Conservation (phyloP, 2,329 filamentous ascomycete species). For the Beauveria sp. region DNA sequence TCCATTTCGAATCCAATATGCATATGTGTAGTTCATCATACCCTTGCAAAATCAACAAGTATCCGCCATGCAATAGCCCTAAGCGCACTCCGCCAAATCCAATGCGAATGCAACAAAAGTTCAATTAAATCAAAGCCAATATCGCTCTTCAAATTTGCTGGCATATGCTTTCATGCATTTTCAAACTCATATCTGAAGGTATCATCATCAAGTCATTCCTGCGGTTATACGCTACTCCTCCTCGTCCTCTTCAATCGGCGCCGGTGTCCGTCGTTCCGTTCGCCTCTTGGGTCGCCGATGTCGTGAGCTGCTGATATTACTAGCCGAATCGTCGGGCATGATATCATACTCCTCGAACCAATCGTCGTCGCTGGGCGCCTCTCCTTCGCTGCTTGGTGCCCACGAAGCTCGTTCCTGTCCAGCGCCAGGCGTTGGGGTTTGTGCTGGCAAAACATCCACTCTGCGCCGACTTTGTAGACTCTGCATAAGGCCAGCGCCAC, state of each 20-base stretch:
- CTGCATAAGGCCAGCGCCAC: constrained; percentile 67
- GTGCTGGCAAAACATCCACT: constrained; percentile 46
- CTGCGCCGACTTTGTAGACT: constrained; percentile 52
- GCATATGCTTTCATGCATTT: neutral
- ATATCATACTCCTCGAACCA: constrained; percentile 52
- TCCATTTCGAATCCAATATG: neutral
- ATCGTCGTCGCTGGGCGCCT: constrained; percentile 49
- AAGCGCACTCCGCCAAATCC: neutral
- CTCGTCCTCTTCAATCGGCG: constrained; percentile 64
- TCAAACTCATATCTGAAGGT: constrained; percentile 1
- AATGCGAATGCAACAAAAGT: neutral
- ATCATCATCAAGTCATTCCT: neutral
- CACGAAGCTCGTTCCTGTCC: constrained; percentile 36
- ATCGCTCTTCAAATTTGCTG: neutral
- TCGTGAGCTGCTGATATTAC: constrained; percentile 68
- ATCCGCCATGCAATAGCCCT: neutral
- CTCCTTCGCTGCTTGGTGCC: constrained; percentile 34
- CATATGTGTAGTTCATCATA: neutral
- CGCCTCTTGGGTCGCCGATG: constrained; percentile 60
- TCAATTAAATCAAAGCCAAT: neutral
- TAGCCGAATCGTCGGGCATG: constrained; percentile 71
- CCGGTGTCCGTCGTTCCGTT: constrained; percentile 62
- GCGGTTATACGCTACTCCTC: constrained; percentile 41
- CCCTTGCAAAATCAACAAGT: neutral
- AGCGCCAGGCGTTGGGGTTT: constrained; percentile 36